Base-by-base conservation (phyloP, 2,329 filamentous ascomycete species). In the Fusarium oxysporum region DNA sequence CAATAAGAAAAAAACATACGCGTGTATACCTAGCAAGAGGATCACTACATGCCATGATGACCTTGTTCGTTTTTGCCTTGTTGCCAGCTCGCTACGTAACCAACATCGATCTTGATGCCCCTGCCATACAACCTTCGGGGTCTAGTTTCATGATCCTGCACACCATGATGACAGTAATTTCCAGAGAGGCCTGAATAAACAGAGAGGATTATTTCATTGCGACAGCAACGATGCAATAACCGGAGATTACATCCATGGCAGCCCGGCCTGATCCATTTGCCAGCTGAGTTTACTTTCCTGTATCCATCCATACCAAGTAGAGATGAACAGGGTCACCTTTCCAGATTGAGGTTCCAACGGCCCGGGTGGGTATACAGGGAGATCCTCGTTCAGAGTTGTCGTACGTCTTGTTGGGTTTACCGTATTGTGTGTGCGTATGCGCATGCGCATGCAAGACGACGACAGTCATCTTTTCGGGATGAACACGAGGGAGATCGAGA, bases 241-340 rank as follows among this genome's bases (percentile, higher is more conserved):
- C 74, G 76, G 76, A 77, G 68, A 78, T 77, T 77, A 65, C 74
- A 66, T 62, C 51, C 60, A 73, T 68, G 50, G 53, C 44, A 62
- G 62, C 64, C 50, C 40, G 59, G 69, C 65, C 57, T 65, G 65
- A 33, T 66, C 58, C 32, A 62, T 66, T 65, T 54, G 62, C 56
- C 60, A 74, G 73, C 60, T 67, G 69, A 66, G 71, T 73, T 70
- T 70, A 64, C 38, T 51, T 51, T 41, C n/a, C 25, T 43, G 61
- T 41, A 59, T 58, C 50, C 50, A 28, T 28, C 68, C 25, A 62
- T 56, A 23, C 19, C 37, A n/a, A 38, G 59, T 37, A 70, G 61
- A 71, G 73, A 75, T 66, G 72, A 76, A 61, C 69, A 73, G 65
- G 74, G 71, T 67, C 43, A 45, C 62, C 51, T 64, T 70, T 65